Evolutionary conservation across 768 basidiomycete species (phyloP), one percentile per base, ranked within the genome.

Genomic region (Ramaria rubella): DNA sequence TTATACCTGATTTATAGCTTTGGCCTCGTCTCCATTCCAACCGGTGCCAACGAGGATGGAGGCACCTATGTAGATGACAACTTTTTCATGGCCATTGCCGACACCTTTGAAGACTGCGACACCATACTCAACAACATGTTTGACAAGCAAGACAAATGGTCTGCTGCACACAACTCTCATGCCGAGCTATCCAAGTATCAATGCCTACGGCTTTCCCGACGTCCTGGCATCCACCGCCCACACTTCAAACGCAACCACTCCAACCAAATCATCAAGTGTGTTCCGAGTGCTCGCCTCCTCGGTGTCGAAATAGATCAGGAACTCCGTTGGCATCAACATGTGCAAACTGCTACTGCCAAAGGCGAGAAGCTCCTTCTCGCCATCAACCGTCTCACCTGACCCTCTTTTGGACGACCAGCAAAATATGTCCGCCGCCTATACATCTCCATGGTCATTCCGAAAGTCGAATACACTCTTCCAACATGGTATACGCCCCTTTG

Each of bases 121-220:
- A 2, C 1, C 0, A 67, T 14, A 0, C 52, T 75, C 0, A 34
- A 48, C 4, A 26, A 61, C 33, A 67, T 75, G 60, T 64, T 75
- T 31, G 63, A 36, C 0, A 69, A 69, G 2, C 66, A 55, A 5
- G 60, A 65, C 7, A 51, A 65, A 2, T 72, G 72, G 71, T 57
- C 62, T 1, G 1, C 9, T 0, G 36, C 49, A 0, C 70, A 71
- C 58, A 69, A 70, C 62, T 71, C 66, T 0, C 55, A 56, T 21
- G 72, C 69, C 45, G 68, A 72, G 51, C 55, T 72, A 1, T 52
- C 55, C 27, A 75, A 75, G 60, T 57, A 65, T 21, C 44, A 46
- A 9, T 46, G 44, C 8, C 19, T 19, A 45, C n/a, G 36, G 11
- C 36, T 38, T n/a, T 38, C 36, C 11, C 36, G n/a, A 9, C 43